Evolutionary conservation across 2,329 filamentous ascomycete species (phyloP), one percentile per base, ranked within the genome.

Genomic region (Aureobasidium sp.): DNA sequence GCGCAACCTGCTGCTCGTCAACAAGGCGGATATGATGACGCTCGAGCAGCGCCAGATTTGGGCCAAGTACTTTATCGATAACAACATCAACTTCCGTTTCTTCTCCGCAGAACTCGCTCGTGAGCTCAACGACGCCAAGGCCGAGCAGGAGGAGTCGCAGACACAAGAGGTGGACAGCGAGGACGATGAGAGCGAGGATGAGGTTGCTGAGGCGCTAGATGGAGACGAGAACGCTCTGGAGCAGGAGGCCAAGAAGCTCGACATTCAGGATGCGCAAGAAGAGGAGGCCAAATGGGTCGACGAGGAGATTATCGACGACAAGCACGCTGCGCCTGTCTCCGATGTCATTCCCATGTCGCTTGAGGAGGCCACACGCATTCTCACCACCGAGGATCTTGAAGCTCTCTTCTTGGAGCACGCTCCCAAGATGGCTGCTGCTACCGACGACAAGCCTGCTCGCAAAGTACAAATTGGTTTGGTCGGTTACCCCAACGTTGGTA

Each of bases 1-100:
- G 80, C 84, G 92, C 73, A 99, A 97, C 73, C 72, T 99, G 71
- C 75, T 99, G 62, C 80, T 99, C 61, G 93, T 99, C 71, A 99
- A 99, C 81, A 99, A 99, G 81, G 92, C 94, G 50, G 94, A 99
- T 77, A 97, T 99, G 94, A 92, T 99, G 90, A 96, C 92, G 1
- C 75, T 86, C 52, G 85, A 85, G 69, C 95, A 99, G 77, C 82
- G 94, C 67, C 83, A 83, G 66, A 80, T 82, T 0, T 99, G 94
- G 94, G 92, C 92, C 3, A 84, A 88, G 68, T 91, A 96, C 72
- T 90, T 99, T 68, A 87, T 87, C 68, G 80, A 86, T 68, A 85
- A 88, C 29, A 85, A 87, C 32, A 95, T 99, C 71, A 85, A 89
- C 60, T 99, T 94, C 80, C 89, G 88, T 69, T 99, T 97, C 79